Evolutionary conservation across 441 rosid genomes (phyloP).

Genomic region (Monsonia emarginata): DNA sequence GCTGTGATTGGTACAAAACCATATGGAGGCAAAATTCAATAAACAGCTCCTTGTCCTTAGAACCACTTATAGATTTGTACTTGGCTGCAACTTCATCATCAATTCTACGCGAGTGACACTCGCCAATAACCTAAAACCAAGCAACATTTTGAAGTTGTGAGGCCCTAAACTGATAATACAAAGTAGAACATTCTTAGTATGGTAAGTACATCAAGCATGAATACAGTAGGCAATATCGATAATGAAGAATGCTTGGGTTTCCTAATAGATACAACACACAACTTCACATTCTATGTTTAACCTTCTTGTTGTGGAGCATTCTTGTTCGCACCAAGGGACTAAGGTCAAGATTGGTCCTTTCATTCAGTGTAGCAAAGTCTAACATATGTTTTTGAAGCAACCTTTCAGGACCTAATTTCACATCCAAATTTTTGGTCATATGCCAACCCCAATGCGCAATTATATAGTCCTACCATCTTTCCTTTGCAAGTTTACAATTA

Average conservation of each 20-base stretch:
- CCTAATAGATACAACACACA: neutral
- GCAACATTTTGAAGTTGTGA: constrained; percentile 5
- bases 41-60: constrained; percentile 56
- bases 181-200: neutral
- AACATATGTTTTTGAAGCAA: neutral
- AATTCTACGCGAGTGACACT: constrained; percentile 61
- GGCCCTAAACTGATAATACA: neutral
- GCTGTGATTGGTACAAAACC: constrained; percentile 54
- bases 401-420: neutral
- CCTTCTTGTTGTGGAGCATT: neutral
- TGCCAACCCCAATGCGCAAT: neutral
- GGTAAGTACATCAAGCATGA: neutral
- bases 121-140: constrained; percentile 69
- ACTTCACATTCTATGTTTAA: neutral
- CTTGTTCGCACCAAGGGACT: neutral
- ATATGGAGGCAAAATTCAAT: constrained; percentile 74
- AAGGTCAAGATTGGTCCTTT: neutral
- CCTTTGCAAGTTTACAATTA: neutral
- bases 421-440: neutral
- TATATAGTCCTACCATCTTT: neutral
- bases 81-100: constrained; percentile 55
- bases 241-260: neutral
- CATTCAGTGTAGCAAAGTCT: too few species aligned
- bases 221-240: neutral
- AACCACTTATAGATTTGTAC: constrained; percentile 42